Base-by-base conservation (phyloP, 352 stramenopile species). In the Phytophthora cajani region DNA sequence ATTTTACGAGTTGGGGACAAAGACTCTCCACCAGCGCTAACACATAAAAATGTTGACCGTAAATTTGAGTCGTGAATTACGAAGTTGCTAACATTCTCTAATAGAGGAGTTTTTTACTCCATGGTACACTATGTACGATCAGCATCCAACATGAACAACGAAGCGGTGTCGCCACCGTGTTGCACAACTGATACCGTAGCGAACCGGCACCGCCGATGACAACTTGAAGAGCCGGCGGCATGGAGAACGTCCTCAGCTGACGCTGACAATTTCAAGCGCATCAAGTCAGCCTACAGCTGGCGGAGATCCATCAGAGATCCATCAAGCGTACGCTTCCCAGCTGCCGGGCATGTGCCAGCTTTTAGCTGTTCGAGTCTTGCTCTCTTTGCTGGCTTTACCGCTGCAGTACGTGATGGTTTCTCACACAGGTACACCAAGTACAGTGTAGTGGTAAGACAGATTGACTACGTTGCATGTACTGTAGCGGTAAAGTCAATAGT, bases 301-400 rank as follows among this genome's bases (percentile, higher is more conserved):
- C 25, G 27, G n/a, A 49, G 16, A n/a, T 25, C 40, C 25, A 36
- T 19, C n/a, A 36, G 61, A 67, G 50, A 55, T 46, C 38, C 30
- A 47, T 58, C 42, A 69, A 52, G 23, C 36, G 44, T 64, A 42
- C 61, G 61, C 51, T 67, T 62, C 9, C 21, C 63, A 64, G 63
- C 63, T 69, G 63, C 58, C 25, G 17, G 63, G 54, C 64, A 40
- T 47, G 42, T 19, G 42, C 42, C 16, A 49, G 42, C 42, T 49
- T 14, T 49, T 44, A 49, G 42, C 42, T 49, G 10, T 49, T 23
- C 42, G 16, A 17, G 42, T 49, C 42, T 49, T 49, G 42, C 38
- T 44, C 38, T 44, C 16, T 44, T 49, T 21, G 42, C 42, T 49
- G 42, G 54, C 16, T 49, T 27, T 23, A 32, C 58, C 9, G 44